phyloP scores from a whole-genome alignment of 169 alveolate species.

The Condylostoma magnum region DNA sequence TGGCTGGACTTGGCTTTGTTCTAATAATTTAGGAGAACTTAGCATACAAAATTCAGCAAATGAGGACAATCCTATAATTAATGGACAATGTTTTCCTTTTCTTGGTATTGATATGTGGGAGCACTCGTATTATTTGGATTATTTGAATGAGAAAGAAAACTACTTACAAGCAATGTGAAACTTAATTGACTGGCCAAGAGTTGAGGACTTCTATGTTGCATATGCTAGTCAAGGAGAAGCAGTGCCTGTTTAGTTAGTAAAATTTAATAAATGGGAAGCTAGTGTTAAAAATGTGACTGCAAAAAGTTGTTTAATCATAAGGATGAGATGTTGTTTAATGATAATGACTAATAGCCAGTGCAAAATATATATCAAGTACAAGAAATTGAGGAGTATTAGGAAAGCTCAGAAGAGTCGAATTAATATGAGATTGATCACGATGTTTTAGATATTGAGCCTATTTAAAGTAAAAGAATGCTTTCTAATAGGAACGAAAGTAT shows the following conservation, averaged over 20 bases:
- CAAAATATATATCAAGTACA: too few species aligned
- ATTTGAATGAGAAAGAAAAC: slow-evolving; percentile 86
- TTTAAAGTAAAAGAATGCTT: too few species aligned
- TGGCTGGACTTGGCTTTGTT: slow-evolving; percentile 99
- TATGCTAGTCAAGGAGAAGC: neutral
- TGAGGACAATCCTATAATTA: slow-evolving; percentile 89
- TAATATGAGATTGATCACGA: too few species aligned
- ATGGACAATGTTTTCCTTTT: slow-evolving; percentile 84
- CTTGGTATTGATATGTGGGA: slow-evolving; percentile 97
- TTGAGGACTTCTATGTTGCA: slow-evolving; percentile 24
- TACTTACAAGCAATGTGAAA: slow-evolving; percentile 92
- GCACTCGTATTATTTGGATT: slow-evolving; percentile 95
- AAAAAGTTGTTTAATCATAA: too few species aligned
- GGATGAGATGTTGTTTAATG: too few species aligned
- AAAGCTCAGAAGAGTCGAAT: too few species aligned
- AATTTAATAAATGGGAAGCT: too few species aligned
- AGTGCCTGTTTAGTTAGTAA: slow-evolving; percentile 21
- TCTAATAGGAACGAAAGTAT: too few species aligned
- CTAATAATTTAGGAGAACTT: slow-evolving; percentile 86
- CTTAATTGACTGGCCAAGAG: slow-evolving; percentile 94
- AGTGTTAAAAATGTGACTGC: too few species aligned
- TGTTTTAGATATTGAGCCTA: too few species aligned
- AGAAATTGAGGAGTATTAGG: too few species aligned
- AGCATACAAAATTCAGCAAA: slow-evolving; percentile 90
- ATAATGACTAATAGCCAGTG: too few species aligned